phyloP scores from a whole-genome alignment of 1,284 basidiomycete species.

The Mycosarcoma mackinlayi region DNA sequence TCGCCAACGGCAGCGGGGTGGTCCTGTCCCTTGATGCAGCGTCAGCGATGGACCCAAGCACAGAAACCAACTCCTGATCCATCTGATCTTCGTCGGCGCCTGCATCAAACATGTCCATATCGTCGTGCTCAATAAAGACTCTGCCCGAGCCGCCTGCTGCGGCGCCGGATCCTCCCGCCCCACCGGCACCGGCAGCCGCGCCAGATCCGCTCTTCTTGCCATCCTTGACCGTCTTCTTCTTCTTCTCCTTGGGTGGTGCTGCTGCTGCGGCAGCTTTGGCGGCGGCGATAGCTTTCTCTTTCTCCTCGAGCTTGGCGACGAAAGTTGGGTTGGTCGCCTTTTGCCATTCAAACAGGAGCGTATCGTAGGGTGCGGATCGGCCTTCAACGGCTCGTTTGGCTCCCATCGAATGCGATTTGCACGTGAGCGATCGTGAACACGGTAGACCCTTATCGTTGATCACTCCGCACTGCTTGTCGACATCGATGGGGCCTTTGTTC shows the following conservation, averaged over 20 bases:
- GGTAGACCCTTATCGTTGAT: slow-evolving; percentile 94
- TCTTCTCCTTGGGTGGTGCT: slow-evolving; percentile 57
- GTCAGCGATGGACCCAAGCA: slow-evolving; percentile 50
- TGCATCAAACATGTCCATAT: slow-evolving; percentile 59
- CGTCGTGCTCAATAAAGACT: slow-evolving; percentile 48
- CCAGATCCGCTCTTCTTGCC: slow-evolving; percentile 20
- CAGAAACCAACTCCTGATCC: slow-evolving; percentile 50
- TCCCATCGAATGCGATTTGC: slow-evolving; percentile 98
- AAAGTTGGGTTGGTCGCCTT: slow-evolving; percentile 90
- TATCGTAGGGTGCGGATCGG: slow-evolving; percentile 85
- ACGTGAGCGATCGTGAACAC: slow-evolving; percentile 95
- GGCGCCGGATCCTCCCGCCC: slow-evolving; percentile 2
- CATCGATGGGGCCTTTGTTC: slow-evolving; percentile 72
- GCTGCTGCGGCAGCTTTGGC: slow-evolving; percentile 52
- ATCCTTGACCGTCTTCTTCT: slow-evolving; percentile 52
- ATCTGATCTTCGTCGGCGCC: slow-evolving; percentile 60
- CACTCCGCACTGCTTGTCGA: slow-evolving; percentile 94
- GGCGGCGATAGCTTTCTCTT: slow-evolving; percentile 63
- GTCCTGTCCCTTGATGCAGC: slow-evolving; percentile 55
- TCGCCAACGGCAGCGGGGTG: slow-evolving; percentile 55
- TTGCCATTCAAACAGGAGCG: slow-evolving; percentile 85
- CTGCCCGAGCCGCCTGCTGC: not conserved
- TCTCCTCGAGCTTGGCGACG: slow-evolving; percentile 84
- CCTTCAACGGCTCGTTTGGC: slow-evolving; percentile 92
- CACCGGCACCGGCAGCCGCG: slow-evolving; percentile 8